These are phyloP conservation scores for Mycena alexandri DNA, from an alignment of 768 basidiomycete genomes.

Conservation along the genomic window DNA sequence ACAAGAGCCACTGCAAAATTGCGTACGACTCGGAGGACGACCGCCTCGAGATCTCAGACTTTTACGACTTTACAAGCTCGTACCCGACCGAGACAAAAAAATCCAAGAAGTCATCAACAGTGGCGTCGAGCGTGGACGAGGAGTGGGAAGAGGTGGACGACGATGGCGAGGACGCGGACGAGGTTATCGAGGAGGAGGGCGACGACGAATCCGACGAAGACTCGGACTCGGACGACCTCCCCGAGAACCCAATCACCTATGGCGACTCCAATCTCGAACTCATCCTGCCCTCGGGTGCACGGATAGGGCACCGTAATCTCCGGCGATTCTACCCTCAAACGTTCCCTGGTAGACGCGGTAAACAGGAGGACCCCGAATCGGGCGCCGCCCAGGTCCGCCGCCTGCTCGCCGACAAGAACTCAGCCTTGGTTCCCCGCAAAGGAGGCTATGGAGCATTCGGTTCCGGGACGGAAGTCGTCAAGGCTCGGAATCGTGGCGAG, in stretches of 20 bases:
- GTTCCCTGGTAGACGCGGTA: slow-evolving; percentile 62
- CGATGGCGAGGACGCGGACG: slow-evolving; percentile 47
- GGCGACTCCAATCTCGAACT: slow-evolving; percentile 90
- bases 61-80: slow-evolving; percentile 89
- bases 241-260: slow-evolving; percentile 72
- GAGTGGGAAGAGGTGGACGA: slow-evolving; percentile 55
- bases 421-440: slow-evolving; percentile 84
- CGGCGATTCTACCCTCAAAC: slow-evolving; percentile 89
- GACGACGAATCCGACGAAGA: slow-evolving; percentile 53
- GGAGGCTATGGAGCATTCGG: slow-evolving; percentile 93
- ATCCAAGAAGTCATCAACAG: slow-evolving; percentile 42
- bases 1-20: slow-evolving; percentile 97
- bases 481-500: slow-evolving; percentile 94
- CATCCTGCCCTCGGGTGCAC: slow-evolving; percentile 91
- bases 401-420: slow-evolving; percentile 85
- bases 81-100: slow-evolving; percentile 66
- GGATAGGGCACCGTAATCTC: slow-evolving; percentile 93
- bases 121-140: slow-evolving; percentile 42
- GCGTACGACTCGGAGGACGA: slow-evolving; percentile 88
- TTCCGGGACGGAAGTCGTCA: slow-evolving; percentile 83
- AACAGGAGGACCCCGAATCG: slow-evolving; percentile 73
- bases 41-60: slow-evolving; percentile 90
- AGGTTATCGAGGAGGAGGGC: slow-evolving; percentile 53
- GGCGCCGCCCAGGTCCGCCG: slow-evolving; percentile 83
- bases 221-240: slow-evolving; percentile 53